Evolutionary conservation across 2,329 filamentous ascomycete species (phyloP), one percentile per base, ranked within the genome.

Genomic region (Aspergillus sp.): DNA sequence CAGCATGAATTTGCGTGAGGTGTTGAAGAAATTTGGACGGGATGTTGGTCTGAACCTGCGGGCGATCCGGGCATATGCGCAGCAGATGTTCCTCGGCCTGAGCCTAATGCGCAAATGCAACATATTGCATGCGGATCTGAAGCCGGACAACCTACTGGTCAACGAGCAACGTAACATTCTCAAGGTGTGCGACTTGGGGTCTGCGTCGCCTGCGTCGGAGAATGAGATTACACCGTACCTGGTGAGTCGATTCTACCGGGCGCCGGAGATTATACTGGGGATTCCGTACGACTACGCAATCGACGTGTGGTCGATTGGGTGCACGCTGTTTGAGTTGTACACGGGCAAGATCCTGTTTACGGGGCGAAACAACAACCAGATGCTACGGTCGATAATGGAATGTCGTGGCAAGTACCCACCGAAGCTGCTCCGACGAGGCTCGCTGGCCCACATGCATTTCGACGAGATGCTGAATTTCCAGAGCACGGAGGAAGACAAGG

Each of bases 301-400:
- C 52, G 93, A 98, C 66, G 88, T 95, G 76, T 98, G 93, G 93
- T 94, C 91, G 6, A 89, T 97, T 53, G 94, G 93, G 32, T 98
- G 93, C 69, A 98, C 93, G 0, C 76, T 97, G 28, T 98, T 95
- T 66, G 93, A 98, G 69, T 76, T 98, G 33, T 97, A 95, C 72
- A 97, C 93, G 0, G 93, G 93, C 60, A 95, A 96, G 66, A 97
- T 98, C 45, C 76, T 98, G 29, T 98, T 98, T 65, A 90, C 89
- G 1, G 93, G 93, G 46, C 82, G 88, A 52, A 93, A 88, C 70
- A 98, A 98, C 73, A 98, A 98, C 62, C 90, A 95, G 71, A 98
- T 98, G 93, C 80, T 98, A 47, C 87, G 88, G 51, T 85, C 86
- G 13, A 95, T 98, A 57, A 95, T 96, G 83, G 91, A 98, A 64